These are phyloP conservation scores for Triticum urartu DNA, from an alignment of 176 grass and related monocot genomes.

Conservation along the genomic window DNA sequence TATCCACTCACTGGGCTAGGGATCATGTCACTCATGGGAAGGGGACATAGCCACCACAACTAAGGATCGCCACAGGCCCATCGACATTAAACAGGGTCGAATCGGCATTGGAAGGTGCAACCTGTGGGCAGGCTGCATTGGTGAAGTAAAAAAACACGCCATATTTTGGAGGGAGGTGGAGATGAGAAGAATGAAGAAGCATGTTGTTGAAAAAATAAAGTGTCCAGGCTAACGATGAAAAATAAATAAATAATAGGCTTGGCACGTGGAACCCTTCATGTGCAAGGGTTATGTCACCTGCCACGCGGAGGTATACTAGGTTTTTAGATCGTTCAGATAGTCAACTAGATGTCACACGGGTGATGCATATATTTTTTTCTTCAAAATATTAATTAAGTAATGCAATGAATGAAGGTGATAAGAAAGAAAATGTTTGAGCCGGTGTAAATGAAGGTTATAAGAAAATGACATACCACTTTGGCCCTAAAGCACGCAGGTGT, in stretches of 20 bases:
- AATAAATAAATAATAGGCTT: background rate
- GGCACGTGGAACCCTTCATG: background rate
- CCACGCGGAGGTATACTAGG: background rate
- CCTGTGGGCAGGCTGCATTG: background rate
- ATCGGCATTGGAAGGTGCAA: background rate
- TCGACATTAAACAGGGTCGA: background rate
- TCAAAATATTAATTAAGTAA: background rate
- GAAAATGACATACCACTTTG: conserved; percentile 53
- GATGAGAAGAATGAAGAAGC: background rate
- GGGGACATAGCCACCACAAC: background rate
- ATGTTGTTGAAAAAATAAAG: no score
- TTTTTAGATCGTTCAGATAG: background rate
- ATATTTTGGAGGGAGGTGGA: background rate
- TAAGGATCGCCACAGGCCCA: background rate
- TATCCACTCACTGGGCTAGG: background rate
- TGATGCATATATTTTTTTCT: background rate
- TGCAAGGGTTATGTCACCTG: no score
- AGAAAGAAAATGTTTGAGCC: conserved; percentile 8
- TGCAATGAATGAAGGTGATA: background rate
- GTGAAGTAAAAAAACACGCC: background rate
- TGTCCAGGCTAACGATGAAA: background rate
- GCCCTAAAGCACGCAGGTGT: conserved; percentile 50
- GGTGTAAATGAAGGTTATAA: background rate
- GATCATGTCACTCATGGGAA: background rate
- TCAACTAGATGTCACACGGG: background rate